Evolutionary conservation across 2,329 filamentous ascomycete species (phyloP).

Genomic region (Neospermospora avenae): DNA sequence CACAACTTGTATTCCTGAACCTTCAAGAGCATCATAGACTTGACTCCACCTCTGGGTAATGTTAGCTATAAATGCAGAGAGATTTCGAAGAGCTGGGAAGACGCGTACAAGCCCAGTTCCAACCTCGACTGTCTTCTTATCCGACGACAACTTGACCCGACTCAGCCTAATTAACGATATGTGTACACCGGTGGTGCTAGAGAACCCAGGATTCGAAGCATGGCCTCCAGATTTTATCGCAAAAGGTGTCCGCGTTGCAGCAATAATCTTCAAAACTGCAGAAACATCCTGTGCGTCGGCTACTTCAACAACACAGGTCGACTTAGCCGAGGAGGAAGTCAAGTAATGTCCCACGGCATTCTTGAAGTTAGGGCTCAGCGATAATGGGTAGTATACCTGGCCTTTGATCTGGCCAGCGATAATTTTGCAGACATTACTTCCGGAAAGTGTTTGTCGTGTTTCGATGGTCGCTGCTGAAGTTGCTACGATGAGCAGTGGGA

Average conservation of each 20-base stretch:
- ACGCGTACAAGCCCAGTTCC: constrained; percentile 23
- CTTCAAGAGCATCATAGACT: constrained; percentile 18
- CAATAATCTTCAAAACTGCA: constrained; percentile 27
- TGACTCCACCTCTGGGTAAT: constrained; percentile 17
- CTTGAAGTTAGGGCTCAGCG: not conserved
- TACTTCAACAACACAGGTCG: constrained; percentile 32
- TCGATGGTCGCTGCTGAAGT: not conserved
- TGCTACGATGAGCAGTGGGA: not conserved
- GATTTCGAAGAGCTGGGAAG: not conserved
- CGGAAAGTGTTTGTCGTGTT: not conserved
- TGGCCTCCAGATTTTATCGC: constrained; percentile 42
- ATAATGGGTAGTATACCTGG: not conserved
- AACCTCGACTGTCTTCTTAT: constrained; percentile 19
- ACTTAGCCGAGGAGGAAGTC: constrained; percentile 27
- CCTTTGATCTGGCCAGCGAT: not conserved
- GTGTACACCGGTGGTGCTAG: constrained; percentile 27
- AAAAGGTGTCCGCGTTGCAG: constrained; percentile 30
- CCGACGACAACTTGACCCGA: constrained; percentile 12
- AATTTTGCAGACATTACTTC: not conserved
- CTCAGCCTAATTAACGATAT: constrained; percentile 17
- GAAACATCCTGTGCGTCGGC: constrained; percentile 29
- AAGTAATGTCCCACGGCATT: constrained; percentile 30
- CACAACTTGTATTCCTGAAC: constrained; percentile 15
- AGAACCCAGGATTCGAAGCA: constrained; percentile 22
- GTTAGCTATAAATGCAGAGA: constrained; percentile 1